Base-by-base conservation (phyloP, 441 rosid species). In the Hura crepitans region DNA sequence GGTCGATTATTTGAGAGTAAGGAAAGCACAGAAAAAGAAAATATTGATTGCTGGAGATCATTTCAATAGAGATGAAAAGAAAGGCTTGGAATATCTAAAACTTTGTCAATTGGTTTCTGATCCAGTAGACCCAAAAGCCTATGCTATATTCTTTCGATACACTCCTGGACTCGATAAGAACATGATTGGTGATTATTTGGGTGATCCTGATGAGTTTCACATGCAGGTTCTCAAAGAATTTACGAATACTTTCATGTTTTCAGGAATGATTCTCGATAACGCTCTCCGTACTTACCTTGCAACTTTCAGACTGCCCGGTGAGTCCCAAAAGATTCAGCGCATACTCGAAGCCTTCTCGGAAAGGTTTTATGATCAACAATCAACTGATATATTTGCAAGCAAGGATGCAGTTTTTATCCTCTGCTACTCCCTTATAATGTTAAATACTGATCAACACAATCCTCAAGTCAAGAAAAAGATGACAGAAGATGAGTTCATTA, bases 401-500 rank as follows among this genome's bases (percentile, higher is more conserved):
- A 88, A 94, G 78, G 97, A 94, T 50, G 82, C 93, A 0, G 93
- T 88, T 57, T 83, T 80, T 28, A 84, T 93, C 4, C 71, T 93
- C 5, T 91, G 95, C 22, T 93, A 93, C 76, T 93, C 98, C 0
- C 86, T 93, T 64, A 89, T 93, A 28, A 93, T 93, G 98, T 95
- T 93, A 61, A 93, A 93, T 50, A 93, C 98, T 0, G 97, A 93
- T 74, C 96, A 88, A 23, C 97, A 94, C 75, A 94, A 94, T 62
- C 93, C 92, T 14, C 97, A 94, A 65, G 93, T 91, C 5, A 91
- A 86, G 86, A 94, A 87, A 73, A 94, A 88, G 79, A 94, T 94
- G 97, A 89, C 96, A 2, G 98, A 94, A 74, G 98, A 94, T 39
- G 98, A 94, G 64, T 94, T 94, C 72, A 89, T 94, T 30, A 83